Evolutionary conservation across 2,329 filamentous ascomycete species (phyloP).

Genomic region (Colletotrichum endophyticum): DNA sequence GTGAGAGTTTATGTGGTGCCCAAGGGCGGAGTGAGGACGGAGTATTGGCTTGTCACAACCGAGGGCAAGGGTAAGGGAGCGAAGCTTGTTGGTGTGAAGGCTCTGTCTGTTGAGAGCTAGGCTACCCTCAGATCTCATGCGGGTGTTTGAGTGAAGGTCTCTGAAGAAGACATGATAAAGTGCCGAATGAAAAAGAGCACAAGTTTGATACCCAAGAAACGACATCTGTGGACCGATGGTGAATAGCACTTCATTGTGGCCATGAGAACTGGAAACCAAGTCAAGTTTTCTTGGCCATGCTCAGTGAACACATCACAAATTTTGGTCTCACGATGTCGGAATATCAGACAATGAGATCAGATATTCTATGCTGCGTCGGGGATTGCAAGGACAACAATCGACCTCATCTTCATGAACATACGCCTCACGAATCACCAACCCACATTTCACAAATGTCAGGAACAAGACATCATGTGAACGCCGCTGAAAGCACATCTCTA

Average conservation of each 20-base stretch:
- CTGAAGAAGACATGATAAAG: background rate
- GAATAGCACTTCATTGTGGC: background rate
- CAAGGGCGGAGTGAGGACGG: slow-evolving; percentile 65
- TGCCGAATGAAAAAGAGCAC: background rate
- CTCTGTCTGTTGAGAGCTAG: slow-evolving; percentile 75
- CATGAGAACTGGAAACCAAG: background rate
- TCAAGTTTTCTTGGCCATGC: background rate
- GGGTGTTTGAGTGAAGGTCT: background rate
- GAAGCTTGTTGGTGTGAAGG: slow-evolving; percentile 78
- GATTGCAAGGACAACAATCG: background rate
- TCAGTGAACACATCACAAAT: background rate
- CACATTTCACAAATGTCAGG: background rate
- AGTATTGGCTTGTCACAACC: slow-evolving; percentile 81
- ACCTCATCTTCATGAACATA: background rate
- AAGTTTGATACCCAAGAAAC: background rate
- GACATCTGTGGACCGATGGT: background rate
- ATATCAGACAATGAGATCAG: background rate
- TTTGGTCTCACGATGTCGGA: background rate
- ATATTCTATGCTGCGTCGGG: background rate
- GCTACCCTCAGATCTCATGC: background rate
- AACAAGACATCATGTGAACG: background rate
- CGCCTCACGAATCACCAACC: background rate
- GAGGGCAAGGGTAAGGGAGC: slow-evolving; percentile 59
- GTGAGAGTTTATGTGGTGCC: slow-evolving; percentile 78
- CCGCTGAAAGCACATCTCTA: background rate